Conservation (phyloP, 192 early-diverging fungal genomes). For the Funneliformis geosporum region DNA sequence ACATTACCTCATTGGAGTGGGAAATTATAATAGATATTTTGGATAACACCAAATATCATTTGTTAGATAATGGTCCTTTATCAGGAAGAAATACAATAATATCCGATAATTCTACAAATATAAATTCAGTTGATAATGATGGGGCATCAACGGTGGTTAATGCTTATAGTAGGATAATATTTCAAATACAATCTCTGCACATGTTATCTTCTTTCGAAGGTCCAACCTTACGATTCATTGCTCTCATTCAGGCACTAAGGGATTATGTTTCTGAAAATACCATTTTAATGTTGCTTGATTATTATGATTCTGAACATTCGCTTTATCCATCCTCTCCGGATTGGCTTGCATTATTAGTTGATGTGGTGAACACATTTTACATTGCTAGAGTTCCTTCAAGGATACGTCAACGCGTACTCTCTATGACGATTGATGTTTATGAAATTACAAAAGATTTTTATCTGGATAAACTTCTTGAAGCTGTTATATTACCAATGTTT, state of each 20-base stretch:
- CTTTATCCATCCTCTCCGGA: conserved; percentile 56
- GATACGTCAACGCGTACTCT: conserved; percentile 42
- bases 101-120: not conserved
- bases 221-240: conserved; percentile 50
- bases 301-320: conserved; percentile 54
- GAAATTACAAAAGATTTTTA: conserved; percentile 55
- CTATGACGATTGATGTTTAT: conserved; percentile 51
- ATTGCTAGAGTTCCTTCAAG: conserved; percentile 37
- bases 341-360: conserved; percentile 51
- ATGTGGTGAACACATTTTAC: conserved; percentile 47
- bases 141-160: conserved; percentile 21
- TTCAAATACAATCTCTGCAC: conserved; percentile 38
- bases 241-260: conserved; percentile 45
- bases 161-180: conserved; percentile 38
- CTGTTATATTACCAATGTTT: conserved; percentile 51
- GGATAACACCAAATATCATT: conserved; percentile 26
- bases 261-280: conserved; percentile 46
- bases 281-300: conserved; percentile 46
- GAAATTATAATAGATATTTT: conserved; percentile 54
- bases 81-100: not conserved
- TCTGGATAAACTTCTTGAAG: conserved; percentile 43
- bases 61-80: not conserved
- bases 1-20: conserved; percentile 48
- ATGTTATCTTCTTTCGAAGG: conserved; percentile 37
- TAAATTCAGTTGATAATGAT: conserved; percentile 7